Percentiles rank a stretch among this genome's conserved stretches.
Conservation (phyloP, 371 early-diverging fungal genomes). For the Mortierella sp. region DNA sequence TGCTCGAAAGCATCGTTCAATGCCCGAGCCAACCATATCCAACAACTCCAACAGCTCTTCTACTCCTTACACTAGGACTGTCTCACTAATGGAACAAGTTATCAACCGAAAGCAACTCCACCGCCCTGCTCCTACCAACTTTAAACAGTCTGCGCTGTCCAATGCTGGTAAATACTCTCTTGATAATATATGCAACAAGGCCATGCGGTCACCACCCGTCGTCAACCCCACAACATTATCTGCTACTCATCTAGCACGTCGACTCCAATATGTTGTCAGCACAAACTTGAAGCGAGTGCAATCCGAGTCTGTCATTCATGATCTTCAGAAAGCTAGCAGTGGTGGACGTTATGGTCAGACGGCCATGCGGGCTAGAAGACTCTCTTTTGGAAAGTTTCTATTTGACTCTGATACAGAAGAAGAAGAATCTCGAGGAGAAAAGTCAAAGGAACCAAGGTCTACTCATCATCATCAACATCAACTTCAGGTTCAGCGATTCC, state of each 20-base stretch:
- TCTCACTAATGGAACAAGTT: slow-evolving; percentile 55
- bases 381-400: slow-evolving; percentile 39
- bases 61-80: slow-evolving; percentile 26
- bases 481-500: too few relatives aligned
- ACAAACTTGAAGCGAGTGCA: slow-evolving; percentile 34
- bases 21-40: slow-evolving; percentile 18
- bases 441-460: neutral
- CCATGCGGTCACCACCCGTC: neutral
- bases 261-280: slow-evolving; percentile 30
- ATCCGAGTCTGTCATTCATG: slow-evolving; percentile 21
- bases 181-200: slow-evolving; percentile 16
- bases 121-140: slow-evolving; percentile 27
- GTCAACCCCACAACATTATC: slow-evolving; percentile 10
- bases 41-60: slow-evolving; percentile 1
- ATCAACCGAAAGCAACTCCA: slow-evolving; percentile 47
- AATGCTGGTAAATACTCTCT: slow-evolving; percentile 17
- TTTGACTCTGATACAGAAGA: slow-evolving; percentile 55
- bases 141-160: slow-evolving; percentile 47
- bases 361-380: slow-evolving; percentile 46
- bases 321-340: slow-evolving; percentile 3
- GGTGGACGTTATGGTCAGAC: slow-evolving; percentile 23
- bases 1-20: slow-evolving; percentile 27
- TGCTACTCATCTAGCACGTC: slow-evolving; percentile 30
- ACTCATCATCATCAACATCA: slow-evolving; percentile 5
- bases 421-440: slow-evolving; percentile 4